Base-by-base conservation (phyloP, 495 filamentous ascomycete genomes). In the Aspergillus affinis region DNA sequence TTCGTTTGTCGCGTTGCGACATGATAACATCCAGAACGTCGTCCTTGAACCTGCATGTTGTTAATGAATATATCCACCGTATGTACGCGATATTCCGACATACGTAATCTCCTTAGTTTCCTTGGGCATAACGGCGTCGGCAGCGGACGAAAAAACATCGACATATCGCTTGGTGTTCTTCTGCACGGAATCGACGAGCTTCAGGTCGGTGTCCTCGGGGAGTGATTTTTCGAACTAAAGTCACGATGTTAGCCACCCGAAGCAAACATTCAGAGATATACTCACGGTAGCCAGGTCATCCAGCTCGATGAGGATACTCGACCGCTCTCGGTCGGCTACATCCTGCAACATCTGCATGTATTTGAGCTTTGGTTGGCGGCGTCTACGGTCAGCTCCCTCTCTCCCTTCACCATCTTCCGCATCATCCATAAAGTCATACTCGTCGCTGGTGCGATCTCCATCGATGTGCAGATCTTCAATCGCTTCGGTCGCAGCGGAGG, bases 21-120 rank as follows among this genome's bases (percentile, higher is more conserved):
- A 96, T 93, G 63, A 98, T 90, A 27, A 98, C 89, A 75, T 98
- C 94, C 23, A 98, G 82, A 17, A 98, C 95, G 71, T 98, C 94
- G 64, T 97, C 92, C 72, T 97, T 97, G 80, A 95, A 97, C 45
- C 89, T 92, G 63, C 5, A 23, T 13, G n/a, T 12, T 49, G 18
- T 70, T 59, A 66, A 58, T 13, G 1, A 26, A n/a, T 8, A 20
- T 46, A 6, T 60, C 17, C 18, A 2, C 20, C 23, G 6, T 17
- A 19, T 4, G 19, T 17, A 23, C 20, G 23, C 45, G 19, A 29
- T 17, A 5, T 44, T n/a, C 12, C 12, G 4, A 63, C 88, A 54
- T 86, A 92, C 86, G 86, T 89, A 62, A 93, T 80, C 61, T 94
- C 90, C 50, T 78, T 82, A 4, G 85, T 88, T 50, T 92, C 90